Evolutionary conservation across 2,329 filamentous ascomycete genomes (phyloP), one percentile per base, ranked within the genome.

Genomic region (Colletotrichum neosansevieriae): DNA sequence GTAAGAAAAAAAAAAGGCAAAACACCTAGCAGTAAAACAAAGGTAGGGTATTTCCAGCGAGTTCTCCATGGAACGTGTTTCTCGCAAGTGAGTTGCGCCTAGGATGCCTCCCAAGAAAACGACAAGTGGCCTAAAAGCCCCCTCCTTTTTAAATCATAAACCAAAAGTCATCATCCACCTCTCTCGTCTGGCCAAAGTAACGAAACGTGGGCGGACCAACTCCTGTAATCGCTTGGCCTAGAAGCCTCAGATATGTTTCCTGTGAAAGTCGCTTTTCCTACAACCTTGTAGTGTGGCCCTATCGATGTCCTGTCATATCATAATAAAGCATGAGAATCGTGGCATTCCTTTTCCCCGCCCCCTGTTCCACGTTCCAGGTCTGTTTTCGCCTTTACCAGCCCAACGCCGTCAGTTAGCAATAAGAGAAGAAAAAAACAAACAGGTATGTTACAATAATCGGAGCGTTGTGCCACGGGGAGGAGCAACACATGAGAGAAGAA

Each of bases 251-350:
- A 29, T 21, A 29, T 42, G 53, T 36, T 42, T 11, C 36, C 53
- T 24, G 19, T n/a, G 17, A 17, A 49, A 24, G 19, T 49, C 17
- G n/a, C 45, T 15, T 44, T 44, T 44, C 3, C 42, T 4, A 44
- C 19, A 7, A 9, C 13, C 17, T 49, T 49, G 34, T 24, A 13
- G 6, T 38, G 34, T 40, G 36, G 44, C 29, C 42, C 57, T 21
- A n/a, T 38, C 24, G 24, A n/a, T 49, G 32, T 50, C 42, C 57
- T 15, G 19, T 24, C 24, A 50, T 59, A 59, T 24, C 24, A 50
- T 59, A 59, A 38, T 32, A n/a, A 49, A 49, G 57, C 57, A 29
- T 59, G 17, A 15, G 49, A 59, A 17, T 59, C 57, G 21, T 57
- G 24, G 32, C 19, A 29, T 21, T 12, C 47, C 47, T 44, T 7